A percentile compares a stretch with the other conserved stretches of the same genome.
phyloP scores from a whole-genome alignment of 805 yeast genomes.

The Myxozyma monticola region DNA sequence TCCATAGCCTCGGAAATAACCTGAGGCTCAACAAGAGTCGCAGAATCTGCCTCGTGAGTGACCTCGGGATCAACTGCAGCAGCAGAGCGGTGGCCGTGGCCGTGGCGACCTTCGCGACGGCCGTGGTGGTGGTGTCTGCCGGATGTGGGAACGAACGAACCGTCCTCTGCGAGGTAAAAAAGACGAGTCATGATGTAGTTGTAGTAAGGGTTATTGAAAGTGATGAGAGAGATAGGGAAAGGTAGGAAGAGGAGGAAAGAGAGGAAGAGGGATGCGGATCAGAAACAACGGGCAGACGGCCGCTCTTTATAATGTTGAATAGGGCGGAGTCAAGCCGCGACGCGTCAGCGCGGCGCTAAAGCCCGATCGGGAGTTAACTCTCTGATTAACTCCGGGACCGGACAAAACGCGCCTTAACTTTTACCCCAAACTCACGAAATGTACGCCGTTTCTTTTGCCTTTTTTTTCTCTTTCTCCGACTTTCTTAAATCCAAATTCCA shows the following conservation, averaged over 20 bases:
- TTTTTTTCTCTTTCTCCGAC: no score
- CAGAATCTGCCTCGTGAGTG: not conserved
- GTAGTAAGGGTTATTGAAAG: not conserved
- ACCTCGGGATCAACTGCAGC: not conserved
- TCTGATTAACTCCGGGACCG: no score
- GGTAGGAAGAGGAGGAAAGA: not conserved
- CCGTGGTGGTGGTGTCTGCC: conserved; percentile 11
- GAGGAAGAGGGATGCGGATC: not conserved
- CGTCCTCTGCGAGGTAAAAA: not conserved
- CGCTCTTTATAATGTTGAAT: no score
- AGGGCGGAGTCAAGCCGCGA: no score
- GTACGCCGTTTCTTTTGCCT: no score
- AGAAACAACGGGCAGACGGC: not conserved
- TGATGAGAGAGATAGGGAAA: not conserved
- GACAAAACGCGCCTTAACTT: no score
- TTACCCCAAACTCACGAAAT: no score
- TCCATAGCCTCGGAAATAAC: not conserved
- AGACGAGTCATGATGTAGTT: not conserved
- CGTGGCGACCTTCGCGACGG: conserved; percentile 17
- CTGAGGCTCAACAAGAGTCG: not conserved
- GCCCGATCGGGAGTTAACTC: no score
- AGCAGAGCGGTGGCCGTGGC: conserved; percentile 39
- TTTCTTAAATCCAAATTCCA: no score
- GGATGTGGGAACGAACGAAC: not conserved
- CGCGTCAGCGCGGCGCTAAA: no score